A percentile compares a stretch with the other conserved stretches of the same genome.
Conservation (phyloP, 1,284 basidiomycete species). For the Boletellus deceptivus region DNA sequence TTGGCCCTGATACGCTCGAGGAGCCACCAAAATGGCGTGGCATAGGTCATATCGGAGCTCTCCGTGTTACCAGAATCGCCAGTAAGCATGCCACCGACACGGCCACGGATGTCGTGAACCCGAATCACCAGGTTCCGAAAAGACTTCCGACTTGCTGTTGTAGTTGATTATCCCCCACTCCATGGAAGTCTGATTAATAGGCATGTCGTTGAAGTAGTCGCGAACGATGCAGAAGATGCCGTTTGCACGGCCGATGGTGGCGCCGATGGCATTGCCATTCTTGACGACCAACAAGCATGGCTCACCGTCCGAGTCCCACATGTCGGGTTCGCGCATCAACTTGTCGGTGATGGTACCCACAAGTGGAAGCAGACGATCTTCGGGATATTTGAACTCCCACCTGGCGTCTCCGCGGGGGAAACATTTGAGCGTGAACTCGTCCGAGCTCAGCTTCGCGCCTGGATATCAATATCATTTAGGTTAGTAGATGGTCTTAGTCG, state of each 20-base stretch:
- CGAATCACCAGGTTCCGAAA: slow-evolving; percentile 35
- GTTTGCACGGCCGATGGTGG: slow-evolving; percentile 36
- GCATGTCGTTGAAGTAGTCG: slow-evolving; percentile 22
- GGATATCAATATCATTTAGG: slow-evolving; percentile 17
- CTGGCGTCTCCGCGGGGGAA: slow-evolving; percentile 24
- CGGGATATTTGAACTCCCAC: slow-evolving; percentile 33
- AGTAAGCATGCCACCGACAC: too few species aligned
- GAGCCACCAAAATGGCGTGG: too few species aligned
- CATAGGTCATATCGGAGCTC: too few species aligned
- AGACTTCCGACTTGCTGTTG: slow-evolving; percentile 25
- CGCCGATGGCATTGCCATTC: slow-evolving; percentile 12
- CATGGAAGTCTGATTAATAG: slow-evolving; percentile 28
- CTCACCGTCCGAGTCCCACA: slow-evolving; percentile 27
- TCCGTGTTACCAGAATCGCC: too few species aligned
- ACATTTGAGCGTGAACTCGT: slow-evolving; percentile 26
- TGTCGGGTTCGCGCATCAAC: slow-evolving; percentile 30
- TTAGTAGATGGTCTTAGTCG: slow-evolving; percentile 15
- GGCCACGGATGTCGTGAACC: slow-evolving; percentile 23
- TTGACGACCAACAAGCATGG: too few species aligned
- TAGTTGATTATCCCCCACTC: slow-evolving; percentile 32
- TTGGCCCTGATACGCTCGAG: too few species aligned
- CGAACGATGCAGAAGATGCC: slow-evolving; percentile 32
- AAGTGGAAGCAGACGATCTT: slow-evolving; percentile 33
- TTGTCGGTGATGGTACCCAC: slow-evolving; percentile 26
- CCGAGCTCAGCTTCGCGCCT: slow-evolving; percentile 28